Percentiles rank a stretch among this genome's conserved stretches.
Conservation (phyloP, 345 rosid genomes). For the Trapa bicornis region DNA sequence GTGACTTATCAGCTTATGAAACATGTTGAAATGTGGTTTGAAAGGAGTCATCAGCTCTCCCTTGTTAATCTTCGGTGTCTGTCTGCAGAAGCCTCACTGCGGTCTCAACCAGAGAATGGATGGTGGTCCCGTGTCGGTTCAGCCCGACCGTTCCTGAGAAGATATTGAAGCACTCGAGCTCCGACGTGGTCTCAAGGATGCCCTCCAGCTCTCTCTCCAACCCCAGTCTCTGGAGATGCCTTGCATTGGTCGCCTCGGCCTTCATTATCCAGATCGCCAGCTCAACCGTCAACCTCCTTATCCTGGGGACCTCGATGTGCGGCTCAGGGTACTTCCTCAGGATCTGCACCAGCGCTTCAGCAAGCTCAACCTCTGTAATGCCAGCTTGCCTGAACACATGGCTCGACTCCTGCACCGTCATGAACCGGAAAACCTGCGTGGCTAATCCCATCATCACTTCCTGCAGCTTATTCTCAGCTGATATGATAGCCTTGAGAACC, state of each 20-base stretch:
- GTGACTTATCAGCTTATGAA: too few species aligned
- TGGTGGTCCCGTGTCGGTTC: slow-evolving; percentile 52
- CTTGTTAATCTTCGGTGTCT: too few species aligned
- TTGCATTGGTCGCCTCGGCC: slow-evolving; percentile 23
- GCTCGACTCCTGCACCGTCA: slow-evolving; percentile 41
- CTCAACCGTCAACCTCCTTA: slow-evolving; percentile 69
- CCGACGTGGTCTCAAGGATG: slow-evolving; percentile 66
- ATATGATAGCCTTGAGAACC: slow-evolving; percentile 59
- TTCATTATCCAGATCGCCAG: slow-evolving; percentile 76
- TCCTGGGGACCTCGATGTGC: slow-evolving; percentile 57
- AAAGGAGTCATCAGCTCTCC: not conserved
- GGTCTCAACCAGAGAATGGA: slow-evolving; percentile 51
- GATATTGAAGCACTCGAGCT: slow-evolving; percentile 66
- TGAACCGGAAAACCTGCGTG: slow-evolving; percentile 44
- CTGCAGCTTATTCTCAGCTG: slow-evolving; percentile 57
- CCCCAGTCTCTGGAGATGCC: slow-evolving; percentile 29
- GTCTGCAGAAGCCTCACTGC: slow-evolving; percentile 26
- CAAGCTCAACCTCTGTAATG: slow-evolving; percentile 37
- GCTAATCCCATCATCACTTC: slow-evolving; percentile 84
- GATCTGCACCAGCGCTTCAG: slow-evolving; percentile 31
- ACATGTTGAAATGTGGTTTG: too few species aligned
- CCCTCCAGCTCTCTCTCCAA: slow-evolving; percentile 48
- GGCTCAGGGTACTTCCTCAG: slow-evolving; percentile 49
- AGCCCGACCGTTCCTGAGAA: slow-evolving; percentile 75
- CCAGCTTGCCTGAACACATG: slow-evolving; percentile 30